Conservation (phyloP, 2,329 filamentous ascomycete genomes). For the Conoideocrella luteorostrata region DNA sequence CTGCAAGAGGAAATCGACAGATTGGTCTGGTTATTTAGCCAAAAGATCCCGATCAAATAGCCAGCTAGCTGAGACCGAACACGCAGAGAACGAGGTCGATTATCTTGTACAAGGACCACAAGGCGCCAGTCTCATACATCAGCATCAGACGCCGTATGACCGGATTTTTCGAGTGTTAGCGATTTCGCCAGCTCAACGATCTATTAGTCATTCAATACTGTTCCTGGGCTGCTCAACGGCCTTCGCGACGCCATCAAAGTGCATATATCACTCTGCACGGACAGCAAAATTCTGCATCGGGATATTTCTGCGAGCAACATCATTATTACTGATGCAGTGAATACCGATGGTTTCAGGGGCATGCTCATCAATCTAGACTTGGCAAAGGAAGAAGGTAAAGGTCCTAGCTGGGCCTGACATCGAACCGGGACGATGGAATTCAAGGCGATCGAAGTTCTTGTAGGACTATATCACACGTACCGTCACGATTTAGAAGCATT, state of each 20-base stretch:
- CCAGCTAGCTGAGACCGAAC: neutral
- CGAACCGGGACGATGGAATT: conserved; percentile 4
- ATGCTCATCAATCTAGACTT: conserved; percentile 10
- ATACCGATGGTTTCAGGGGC: conserved; percentile 5
- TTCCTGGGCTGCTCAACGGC: conserved; percentile 7
- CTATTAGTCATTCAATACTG: conserved; percentile 8
- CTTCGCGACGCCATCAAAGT: conserved; percentile 9
- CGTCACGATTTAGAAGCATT: neutral
- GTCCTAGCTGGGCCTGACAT: conserved; percentile 2
- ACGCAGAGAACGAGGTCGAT: neutral
- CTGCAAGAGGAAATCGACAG: conserved; percentile 1
- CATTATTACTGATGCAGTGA: conserved; percentile 6
- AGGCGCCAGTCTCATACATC: conserved; percentile 3
- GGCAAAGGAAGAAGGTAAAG: conserved; percentile 6
- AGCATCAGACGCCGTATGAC: conserved; percentile 1
- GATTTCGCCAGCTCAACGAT: conserved; percentile 8
- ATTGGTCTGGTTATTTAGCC: neutral
- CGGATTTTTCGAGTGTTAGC: conserved; percentile 8
- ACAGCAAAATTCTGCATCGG: conserved; percentile 6
- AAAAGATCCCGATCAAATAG: conserved; percentile 4
- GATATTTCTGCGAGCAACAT: conserved; percentile 11
- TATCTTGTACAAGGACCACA: conserved; percentile 1
- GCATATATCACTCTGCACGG: conserved; percentile 8
- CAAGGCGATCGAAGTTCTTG: conserved; percentile 3
- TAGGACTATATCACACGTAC: conserved; percentile 3